Evolutionary conservation across 805 yeast genomes (phyloP).

Genomic region (Komagataella ulmi): DNA sequence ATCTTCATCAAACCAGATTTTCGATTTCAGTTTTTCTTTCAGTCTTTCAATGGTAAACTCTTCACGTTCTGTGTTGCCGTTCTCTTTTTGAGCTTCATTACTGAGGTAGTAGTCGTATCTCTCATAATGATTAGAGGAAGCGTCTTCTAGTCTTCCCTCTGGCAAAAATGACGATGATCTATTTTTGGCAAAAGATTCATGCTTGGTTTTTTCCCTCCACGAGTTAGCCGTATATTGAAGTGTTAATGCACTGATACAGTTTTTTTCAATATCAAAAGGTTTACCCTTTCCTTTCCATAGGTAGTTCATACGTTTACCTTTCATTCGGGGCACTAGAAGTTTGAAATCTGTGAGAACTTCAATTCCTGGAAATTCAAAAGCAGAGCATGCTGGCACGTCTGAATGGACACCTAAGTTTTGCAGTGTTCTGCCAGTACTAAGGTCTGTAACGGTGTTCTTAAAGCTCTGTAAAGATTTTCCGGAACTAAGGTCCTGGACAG

Average conservation of each 20-base stretch:
- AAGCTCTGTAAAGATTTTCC: slow-evolving; percentile 17
- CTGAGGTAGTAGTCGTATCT: background rate
- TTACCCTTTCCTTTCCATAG: slow-evolving; percentile 41
- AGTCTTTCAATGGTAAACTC: background rate
- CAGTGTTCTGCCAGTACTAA: slow-evolving; percentile 3
- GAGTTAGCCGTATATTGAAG: background rate
- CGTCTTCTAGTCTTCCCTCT: background rate
- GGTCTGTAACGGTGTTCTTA: slow-evolving; percentile 10
- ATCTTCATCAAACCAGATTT: background rate
- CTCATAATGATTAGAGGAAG: background rate
- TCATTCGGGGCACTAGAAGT: slow-evolving; percentile 11
- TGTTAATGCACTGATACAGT: slow-evolving; percentile 5
- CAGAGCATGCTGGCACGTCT: background rate
- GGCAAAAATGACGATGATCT: background rate
- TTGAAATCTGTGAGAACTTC: slow-evolving; percentile 7
- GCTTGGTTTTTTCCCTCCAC: background rate
- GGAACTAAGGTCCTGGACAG: slow-evolving; percentile 21
- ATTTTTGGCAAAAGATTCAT: background rate
- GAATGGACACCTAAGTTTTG: background rate
- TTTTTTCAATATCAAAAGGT: slow-evolving; percentile 16
- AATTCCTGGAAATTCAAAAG: slow-evolving; percentile 1
- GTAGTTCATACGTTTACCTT: slow-evolving; percentile 20
- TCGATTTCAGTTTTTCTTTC: background rate
- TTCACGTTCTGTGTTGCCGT: background rate
- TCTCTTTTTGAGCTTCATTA: background rate